Conservation (phyloP, 2,329 filamentous ascomycete species). For the Monilinia fructigena region DNA sequence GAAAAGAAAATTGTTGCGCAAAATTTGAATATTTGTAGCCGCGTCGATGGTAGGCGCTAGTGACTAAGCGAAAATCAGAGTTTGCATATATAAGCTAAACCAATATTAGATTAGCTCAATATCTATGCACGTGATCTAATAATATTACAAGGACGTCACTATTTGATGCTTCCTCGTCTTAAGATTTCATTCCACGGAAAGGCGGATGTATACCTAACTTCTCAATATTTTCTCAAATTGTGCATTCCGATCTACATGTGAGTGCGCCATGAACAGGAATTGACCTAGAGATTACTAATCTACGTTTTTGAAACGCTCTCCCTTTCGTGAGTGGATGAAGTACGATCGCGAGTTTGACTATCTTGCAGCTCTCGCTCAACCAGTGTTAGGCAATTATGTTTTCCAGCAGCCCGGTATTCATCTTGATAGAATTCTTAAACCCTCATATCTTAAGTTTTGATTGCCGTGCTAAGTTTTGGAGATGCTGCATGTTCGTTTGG, state of each 20-base stretch:
- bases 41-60: slow-evolving; percentile 4
- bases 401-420: not conserved
- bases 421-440: not conserved
- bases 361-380: not conserved
- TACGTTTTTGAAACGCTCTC: not conserved
- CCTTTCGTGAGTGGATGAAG: not conserved
- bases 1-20: slow-evolving; percentile 25
- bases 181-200: slow-evolving; percentile 3
- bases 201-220: not conserved
- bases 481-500: not conserved
- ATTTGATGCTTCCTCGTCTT: not conserved
- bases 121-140: not conserved
- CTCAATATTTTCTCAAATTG: not conserved
- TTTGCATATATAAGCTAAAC: not conserved
- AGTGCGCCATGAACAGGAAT: not conserved
- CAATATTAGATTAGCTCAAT: not conserved
- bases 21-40: slow-evolving; percentile 19
- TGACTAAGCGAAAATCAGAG: slow-evolving; percentile 9
- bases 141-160: no score
- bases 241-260: slow-evolving; percentile 6
- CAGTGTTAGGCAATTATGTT: not conserved
- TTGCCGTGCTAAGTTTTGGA: not conserved
- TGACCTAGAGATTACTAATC: not conserved
- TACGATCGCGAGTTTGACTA: not conserved
- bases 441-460: not conserved